Evolutionary conservation across 495 filamentous ascomycete genomes (phyloP).

Genomic region (Daldinia decipiens): DNA sequence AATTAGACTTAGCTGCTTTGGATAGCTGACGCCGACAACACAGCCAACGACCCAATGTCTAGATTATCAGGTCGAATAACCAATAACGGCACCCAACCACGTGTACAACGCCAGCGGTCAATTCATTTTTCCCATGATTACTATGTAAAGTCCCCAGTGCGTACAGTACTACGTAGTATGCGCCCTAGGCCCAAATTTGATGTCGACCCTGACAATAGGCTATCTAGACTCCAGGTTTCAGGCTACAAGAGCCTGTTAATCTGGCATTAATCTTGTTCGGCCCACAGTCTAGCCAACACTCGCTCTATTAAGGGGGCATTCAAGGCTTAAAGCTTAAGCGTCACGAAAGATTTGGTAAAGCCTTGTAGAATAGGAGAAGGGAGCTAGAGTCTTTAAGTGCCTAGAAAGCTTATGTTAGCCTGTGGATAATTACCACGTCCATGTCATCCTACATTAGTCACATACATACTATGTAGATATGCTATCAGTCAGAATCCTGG

Average conservation of each 20-base stretch:
- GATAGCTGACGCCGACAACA: conserved; percentile 5
- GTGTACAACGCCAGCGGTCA: conserved; percentile 14
- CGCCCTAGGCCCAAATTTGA: conserved; percentile 15
- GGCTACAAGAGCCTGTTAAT: conserved; percentile 19
- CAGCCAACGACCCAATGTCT: conserved; percentile 1
- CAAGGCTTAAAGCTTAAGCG: conserved; percentile 24
- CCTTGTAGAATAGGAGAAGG: conserved; percentile 24
- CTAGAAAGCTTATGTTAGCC: not conserved
- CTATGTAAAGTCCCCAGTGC: not conserved
- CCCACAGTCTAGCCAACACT: conserved; percentile 35
- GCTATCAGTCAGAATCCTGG: conserved; percentile 26
- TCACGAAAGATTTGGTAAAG: conserved; percentile 13
- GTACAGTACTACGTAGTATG: conserved; percentile 20
- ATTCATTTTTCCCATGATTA: conserved; percentile 11
- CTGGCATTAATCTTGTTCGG: conserved; percentile 34
- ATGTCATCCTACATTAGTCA: not conserved
- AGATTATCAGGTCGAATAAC: not conserved
- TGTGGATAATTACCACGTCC: not conserved
- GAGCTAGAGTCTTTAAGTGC: conserved; percentile 1
- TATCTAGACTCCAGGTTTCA: conserved; percentile 21
- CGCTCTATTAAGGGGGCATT: conserved; percentile 39
- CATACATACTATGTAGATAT: too few relatives aligned
- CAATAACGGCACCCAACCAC: conserved; percentile 5
- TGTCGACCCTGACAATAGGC: conserved; percentile 19
- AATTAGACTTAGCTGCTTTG: conserved; percentile 7